Evolutionary conservation across 306 rosid genomes (phyloP).

Genomic region (Sicyos baderoa): DNA sequence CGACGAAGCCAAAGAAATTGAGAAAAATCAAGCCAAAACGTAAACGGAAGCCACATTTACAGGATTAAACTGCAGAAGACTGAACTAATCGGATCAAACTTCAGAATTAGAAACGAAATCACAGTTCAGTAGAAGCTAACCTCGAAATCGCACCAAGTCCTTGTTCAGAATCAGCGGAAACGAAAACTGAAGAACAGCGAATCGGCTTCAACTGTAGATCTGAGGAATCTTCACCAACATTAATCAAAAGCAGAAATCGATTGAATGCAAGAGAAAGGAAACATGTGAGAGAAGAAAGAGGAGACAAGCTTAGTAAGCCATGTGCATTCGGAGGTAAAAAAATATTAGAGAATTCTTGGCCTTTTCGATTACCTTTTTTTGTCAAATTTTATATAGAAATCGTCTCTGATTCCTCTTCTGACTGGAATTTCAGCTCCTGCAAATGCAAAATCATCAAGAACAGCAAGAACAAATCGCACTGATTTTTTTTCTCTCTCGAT

Average conservation of each 20-base stretch:
- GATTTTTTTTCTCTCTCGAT: not conserved
- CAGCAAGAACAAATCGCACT: slow-evolving; percentile 17
- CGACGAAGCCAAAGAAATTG: not conserved
- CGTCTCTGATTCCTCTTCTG: slow-evolving; percentile 7
- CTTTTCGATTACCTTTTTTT: slow-evolving; percentile 21
- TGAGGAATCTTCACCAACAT: slow-evolving; percentile 57
- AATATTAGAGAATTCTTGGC: slow-evolving; percentile 49
- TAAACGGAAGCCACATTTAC: not conserved
- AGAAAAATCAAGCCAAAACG: not conserved
- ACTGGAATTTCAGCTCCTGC: not conserved
- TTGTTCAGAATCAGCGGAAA: slow-evolving; percentile 28
- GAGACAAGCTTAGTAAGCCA: slow-evolving; percentile 81
- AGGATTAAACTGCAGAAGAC: slow-evolving; percentile 9
- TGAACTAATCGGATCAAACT: slow-evolving; percentile 3
- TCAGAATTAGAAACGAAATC: slow-evolving; percentile 18
- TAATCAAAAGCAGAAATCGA: slow-evolving; percentile 46
- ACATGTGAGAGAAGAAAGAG: slow-evolving; percentile 32
- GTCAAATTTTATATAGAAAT: slow-evolving; percentile 1
- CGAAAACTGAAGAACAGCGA: slow-evolving; percentile 32
- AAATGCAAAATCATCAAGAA: slow-evolving; percentile 16
- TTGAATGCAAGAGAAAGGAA: slow-evolving; percentile 25
- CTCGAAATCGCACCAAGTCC: slow-evolving; percentile 26
- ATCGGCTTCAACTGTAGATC: slow-evolving; percentile 49
- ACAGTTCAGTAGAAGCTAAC: slow-evolving; percentile 28
- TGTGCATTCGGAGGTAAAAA: slow-evolving; percentile 87